Percentiles rank a stretch among this genome's conserved stretches.
These are phyloP conservation scores for Aspergillus fijiensis DNA, from an alignment of 2,329 filamentous ascomycete species.

Conservation along the genomic window DNA sequence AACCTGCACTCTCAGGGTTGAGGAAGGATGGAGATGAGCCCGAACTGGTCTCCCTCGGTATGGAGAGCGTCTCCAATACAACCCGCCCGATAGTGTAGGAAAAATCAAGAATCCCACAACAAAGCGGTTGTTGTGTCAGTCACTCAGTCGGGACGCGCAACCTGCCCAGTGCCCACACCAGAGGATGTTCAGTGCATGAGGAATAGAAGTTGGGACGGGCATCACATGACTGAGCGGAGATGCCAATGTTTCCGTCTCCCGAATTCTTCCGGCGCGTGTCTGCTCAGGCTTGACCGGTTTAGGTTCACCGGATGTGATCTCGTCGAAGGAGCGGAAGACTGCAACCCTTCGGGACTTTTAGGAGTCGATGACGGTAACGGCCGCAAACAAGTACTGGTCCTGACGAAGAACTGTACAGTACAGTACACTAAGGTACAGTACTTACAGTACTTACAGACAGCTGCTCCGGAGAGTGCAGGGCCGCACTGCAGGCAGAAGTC, in stretches of 20 bases:
- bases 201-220: constrained; percentile 1
- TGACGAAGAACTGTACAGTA: too few relatives aligned
- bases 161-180: too few relatives aligned
- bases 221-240: constrained; percentile 31
- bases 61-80: not conserved
- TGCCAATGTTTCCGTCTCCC: constrained; percentile 21
- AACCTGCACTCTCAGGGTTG: too few relatives aligned
- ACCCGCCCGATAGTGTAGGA: not conserved
- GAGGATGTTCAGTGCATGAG: not conserved
- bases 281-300: constrained; percentile 29
- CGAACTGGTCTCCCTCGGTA: too few relatives aligned
- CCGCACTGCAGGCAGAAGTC: not conserved
- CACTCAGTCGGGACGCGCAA: too few relatives aligned
- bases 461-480: not conserved
- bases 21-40: too few relatives aligned
- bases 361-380: constrained; percentile 9
- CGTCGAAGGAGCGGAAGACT: constrained; percentile 16
- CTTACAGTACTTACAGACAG: too few relatives aligned
- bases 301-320: constrained; percentile 30
- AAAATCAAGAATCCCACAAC: too few relatives aligned
- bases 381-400: not conserved
- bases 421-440: too few relatives aligned
- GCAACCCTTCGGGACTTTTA: constrained; percentile 23
- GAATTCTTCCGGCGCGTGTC: constrained; percentile 25
- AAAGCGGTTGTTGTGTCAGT: too few relatives aligned